Conservation (phyloP, 768 basidiomycete genomes). For the Mycena venus region DNA sequence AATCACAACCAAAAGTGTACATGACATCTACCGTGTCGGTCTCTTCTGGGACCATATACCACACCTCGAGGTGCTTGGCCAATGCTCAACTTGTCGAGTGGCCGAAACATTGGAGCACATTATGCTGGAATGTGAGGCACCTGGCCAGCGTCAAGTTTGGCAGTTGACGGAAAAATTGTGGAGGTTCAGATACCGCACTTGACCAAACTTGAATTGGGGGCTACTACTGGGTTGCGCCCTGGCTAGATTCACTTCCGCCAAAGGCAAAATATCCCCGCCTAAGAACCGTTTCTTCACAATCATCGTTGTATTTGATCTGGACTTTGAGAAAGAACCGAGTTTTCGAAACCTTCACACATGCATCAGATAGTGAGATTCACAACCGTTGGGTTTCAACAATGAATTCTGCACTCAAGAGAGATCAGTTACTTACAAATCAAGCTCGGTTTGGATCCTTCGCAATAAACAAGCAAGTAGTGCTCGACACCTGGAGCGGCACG, state of each 20-base stretch:
- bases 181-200: background rate
- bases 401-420: background rate
- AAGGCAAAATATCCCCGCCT: background rate
- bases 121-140: constrained; percentile 6
- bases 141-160: background rate
- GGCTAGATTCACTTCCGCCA: background rate
- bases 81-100: background rate
- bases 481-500: no score
- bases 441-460: background rate
- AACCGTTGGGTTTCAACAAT: constrained; percentile 11
- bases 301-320: constrained; percentile 12
- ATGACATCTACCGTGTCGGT: background rate
- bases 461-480: no score
- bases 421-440: background rate
- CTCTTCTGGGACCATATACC: background rate
- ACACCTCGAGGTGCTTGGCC: background rate
- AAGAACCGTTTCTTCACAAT: background rate
- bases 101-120: constrained; percentile 7
- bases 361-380: background rate
- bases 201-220: background rate
- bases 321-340: background rate
- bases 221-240: no score
- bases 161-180: background rate
- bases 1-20: background rate
- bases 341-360: background rate